phyloP scores from a whole-genome alignment of 176 grass and related monocot genomes.

The Miscanthus lutarioriparius region DNA sequence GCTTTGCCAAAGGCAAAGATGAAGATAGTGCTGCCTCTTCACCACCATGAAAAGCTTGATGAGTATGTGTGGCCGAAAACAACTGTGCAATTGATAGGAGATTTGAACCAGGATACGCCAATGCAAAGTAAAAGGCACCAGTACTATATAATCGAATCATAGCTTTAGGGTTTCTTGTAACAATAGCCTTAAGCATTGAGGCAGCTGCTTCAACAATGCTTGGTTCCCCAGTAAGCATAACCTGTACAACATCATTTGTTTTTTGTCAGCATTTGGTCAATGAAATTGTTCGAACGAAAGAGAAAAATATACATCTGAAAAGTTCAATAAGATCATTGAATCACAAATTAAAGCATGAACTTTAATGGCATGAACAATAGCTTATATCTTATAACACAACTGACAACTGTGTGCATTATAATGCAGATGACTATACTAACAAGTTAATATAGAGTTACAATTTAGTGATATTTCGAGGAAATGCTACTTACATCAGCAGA shows the following conservation, averaged over 20 bases:
- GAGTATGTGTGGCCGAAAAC: slow-evolving; percentile 84
- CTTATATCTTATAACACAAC: slow-evolving; percentile 36
- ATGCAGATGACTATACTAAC: background rate
- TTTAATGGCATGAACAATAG: slow-evolving; percentile 15
- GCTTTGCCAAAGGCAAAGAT: slow-evolving; percentile 89
- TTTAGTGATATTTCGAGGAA: background rate
- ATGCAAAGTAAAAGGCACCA: slow-evolving; percentile 91
- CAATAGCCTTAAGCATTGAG: slow-evolving; percentile 89
- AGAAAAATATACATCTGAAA: slow-evolving; percentile 29
- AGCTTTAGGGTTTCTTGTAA: slow-evolving; percentile 97
- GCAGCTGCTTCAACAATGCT: slow-evolving; percentile 92
- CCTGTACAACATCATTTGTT: slow-evolving; percentile 49
- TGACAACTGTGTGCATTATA: background rate
- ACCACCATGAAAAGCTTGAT: slow-evolving; percentile 99
- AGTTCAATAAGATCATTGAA: background rate
- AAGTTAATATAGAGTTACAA: no score
- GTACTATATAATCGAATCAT: slow-evolving; percentile 96
- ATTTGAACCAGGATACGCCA: slow-evolving; percentile 93
- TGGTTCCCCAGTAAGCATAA: slow-evolving; percentile 94
- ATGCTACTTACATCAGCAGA: background rate
- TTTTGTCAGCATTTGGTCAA: slow-evolving; percentile 9
- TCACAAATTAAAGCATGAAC: slow-evolving; percentile 12
- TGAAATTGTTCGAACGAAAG: slow-evolving; percentile 12
- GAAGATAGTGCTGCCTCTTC: slow-evolving; percentile 98
- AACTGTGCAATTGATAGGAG: slow-evolving; percentile 89